Evolutionary conservation across 805 yeast species (phyloP).

Genomic region (Hanseniaspora lachancei): DNA sequence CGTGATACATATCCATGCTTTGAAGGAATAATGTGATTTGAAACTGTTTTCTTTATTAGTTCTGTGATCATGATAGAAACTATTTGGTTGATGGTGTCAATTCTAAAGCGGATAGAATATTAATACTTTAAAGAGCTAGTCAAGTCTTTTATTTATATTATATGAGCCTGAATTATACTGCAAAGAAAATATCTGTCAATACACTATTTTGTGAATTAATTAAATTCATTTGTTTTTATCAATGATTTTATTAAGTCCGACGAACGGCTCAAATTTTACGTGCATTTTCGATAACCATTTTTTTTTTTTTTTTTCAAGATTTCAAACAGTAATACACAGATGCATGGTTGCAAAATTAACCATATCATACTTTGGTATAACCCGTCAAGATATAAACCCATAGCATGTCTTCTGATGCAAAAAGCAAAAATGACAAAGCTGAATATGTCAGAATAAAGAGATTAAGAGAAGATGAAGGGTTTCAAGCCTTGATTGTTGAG

Average conservation of each 20-base stretch:
- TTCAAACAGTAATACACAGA: neutral
- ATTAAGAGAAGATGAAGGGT: conserved; percentile 74
- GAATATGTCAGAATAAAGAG: conserved; percentile 65
- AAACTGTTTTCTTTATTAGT: conserved; percentile 14
- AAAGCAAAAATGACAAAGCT: neutral
- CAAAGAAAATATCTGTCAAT: too few species aligned
- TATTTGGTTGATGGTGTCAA: too few species aligned
- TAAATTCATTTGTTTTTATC: neutral
- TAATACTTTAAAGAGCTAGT: too few species aligned
- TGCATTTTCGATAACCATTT: neutral
- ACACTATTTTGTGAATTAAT: neutral
- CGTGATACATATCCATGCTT: conserved; percentile 32
- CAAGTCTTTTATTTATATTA: too few species aligned
- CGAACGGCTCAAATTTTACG: too few species aligned
- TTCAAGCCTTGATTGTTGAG: conserved; percentile 41
- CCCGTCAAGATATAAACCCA: too few species aligned
- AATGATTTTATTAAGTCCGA: neutral
- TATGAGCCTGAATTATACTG: too few species aligned
- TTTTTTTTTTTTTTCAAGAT: neutral
- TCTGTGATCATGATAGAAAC: neutral
- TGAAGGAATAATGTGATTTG: conserved; percentile 37
- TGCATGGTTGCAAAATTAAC: too few species aligned
- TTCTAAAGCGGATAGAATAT: too few species aligned
- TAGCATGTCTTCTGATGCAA: too few species aligned
- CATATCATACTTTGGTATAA: too few species aligned